Conservation (phyloP, 2,329 filamentous ascomycete genomes). For the Xylariaceae sp. region DNA sequence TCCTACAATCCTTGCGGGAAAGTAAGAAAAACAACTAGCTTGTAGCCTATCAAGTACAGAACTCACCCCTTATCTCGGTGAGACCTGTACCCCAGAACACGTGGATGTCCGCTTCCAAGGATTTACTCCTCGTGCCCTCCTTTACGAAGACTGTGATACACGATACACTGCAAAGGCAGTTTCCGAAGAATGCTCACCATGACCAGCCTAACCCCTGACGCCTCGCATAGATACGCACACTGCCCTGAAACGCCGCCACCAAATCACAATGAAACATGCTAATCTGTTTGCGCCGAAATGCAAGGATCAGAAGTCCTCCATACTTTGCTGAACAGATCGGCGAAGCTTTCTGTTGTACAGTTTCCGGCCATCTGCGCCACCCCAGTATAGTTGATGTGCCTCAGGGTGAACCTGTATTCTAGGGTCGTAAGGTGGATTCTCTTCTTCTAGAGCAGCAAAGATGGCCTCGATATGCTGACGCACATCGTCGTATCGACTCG, state of each 20-base stretch:
- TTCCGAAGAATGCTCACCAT: too few relatives aligned
- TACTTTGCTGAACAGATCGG: constrained; percentile 67
- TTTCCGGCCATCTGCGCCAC: constrained; percentile 72
- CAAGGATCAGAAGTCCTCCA: constrained; percentile 47
- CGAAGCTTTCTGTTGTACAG: constrained; percentile 78
- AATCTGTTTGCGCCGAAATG: not conserved
- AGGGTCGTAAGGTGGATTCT: constrained; percentile 83
- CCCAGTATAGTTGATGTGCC: constrained; percentile 85
- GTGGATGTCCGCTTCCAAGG: too few relatives aligned
- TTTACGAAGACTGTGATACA: too few relatives aligned
- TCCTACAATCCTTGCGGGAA: too few relatives aligned
- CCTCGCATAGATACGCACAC: not conserved
- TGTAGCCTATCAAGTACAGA: too few relatives aligned
- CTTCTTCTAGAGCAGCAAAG: constrained; percentile 78
- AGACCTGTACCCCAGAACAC: too few relatives aligned
- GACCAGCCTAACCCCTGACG: not conserved
- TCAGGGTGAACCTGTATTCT: constrained; percentile 82
- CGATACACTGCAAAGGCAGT: too few relatives aligned
- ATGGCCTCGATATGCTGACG: constrained; percentile 80
- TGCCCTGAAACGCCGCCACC: too few relatives aligned
- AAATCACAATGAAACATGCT: too few relatives aligned
- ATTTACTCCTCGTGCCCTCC: too few relatives aligned
- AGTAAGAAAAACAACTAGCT: too few relatives aligned
- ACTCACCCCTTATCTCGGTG: too few relatives aligned
- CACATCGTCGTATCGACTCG: constrained; percentile 65